Conservation (phyloP, 768 basidiomycete genomes). For the Leccinum broughii region DNA sequence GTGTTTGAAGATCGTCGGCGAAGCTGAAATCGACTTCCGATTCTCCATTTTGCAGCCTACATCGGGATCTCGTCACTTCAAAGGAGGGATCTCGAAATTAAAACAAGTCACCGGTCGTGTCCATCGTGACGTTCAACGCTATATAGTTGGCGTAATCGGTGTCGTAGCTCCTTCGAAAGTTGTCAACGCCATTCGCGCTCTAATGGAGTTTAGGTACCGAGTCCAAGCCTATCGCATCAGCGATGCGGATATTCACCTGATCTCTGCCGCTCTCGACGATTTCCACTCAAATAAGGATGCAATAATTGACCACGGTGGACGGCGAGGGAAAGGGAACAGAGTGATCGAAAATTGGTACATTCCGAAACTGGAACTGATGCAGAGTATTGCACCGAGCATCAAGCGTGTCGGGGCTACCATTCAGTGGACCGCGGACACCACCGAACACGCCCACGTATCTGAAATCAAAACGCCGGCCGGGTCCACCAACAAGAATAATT, state of each 20-base stretch:
- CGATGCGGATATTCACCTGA: background rate
- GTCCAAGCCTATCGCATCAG: background rate
- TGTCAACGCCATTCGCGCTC: background rate
- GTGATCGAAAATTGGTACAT: background rate
- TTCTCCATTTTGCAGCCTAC: background rate
- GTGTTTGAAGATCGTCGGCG: background rate
- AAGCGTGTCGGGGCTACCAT: background rate
- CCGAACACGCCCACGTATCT: background rate
- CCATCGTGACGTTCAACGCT: background rate
- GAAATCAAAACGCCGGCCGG: background rate
- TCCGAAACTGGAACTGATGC: background rate
- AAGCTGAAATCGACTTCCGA: background rate
- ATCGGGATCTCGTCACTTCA: background rate
- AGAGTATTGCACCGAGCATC: background rate
- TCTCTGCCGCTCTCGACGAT: background rate
- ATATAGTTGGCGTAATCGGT: background rate
- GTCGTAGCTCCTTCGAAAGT: background rate
- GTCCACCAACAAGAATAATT: background rate
- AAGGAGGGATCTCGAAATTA: background rate
- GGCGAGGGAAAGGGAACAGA: background rate
- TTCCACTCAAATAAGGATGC: background rate
- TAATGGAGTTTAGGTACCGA: background rate
- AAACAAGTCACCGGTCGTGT: background rate
- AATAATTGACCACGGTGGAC: background rate
- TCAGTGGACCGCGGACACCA: background rate